Conservation (phyloP, 371 early-diverging fungal species). For the Mortierella sp. region DNA sequence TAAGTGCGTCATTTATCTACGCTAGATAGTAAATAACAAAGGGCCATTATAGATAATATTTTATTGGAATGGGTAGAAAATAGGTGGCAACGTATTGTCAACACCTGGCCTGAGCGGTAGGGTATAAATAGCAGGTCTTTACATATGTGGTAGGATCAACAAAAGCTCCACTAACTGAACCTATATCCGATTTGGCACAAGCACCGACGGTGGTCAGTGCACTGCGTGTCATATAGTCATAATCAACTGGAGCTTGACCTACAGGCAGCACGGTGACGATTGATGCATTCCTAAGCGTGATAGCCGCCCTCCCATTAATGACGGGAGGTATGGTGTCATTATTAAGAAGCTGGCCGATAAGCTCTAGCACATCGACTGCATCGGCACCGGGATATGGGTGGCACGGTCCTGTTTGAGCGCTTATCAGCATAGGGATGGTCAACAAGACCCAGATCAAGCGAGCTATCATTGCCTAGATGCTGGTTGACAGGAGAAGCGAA, state of each 20-base stretch:
- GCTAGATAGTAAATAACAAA: no score
- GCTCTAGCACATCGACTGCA: not conserved
- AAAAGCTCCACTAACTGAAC: not conserved
- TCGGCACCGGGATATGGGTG: not conserved
- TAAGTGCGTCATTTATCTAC: no score
- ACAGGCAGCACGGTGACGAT: not conserved
- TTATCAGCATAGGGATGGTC: not conserved
- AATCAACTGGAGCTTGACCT: not conserved
- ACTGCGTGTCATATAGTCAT: not conserved
- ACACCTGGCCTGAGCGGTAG: no score
- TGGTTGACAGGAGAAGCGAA: not conserved
- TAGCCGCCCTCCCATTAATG: not conserved
- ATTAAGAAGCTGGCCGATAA: not conserved
- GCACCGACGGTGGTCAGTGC: not conserved
- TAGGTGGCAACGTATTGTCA: no score
- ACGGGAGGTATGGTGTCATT: no score
- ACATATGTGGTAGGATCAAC: no score
- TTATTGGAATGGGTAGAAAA: no score
- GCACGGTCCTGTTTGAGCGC: not conserved
- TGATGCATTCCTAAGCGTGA: not conserved
- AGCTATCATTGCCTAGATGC: not conserved
- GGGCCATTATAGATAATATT: no score
- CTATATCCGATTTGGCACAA: not conserved
- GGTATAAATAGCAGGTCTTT: not conserved
- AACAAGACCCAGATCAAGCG: not conserved